Evolutionary conservation across 495 filamentous ascomycete genomes (phyloP), one percentile per base, ranked within the genome.

Genomic region (Darksidea phi): DNA sequence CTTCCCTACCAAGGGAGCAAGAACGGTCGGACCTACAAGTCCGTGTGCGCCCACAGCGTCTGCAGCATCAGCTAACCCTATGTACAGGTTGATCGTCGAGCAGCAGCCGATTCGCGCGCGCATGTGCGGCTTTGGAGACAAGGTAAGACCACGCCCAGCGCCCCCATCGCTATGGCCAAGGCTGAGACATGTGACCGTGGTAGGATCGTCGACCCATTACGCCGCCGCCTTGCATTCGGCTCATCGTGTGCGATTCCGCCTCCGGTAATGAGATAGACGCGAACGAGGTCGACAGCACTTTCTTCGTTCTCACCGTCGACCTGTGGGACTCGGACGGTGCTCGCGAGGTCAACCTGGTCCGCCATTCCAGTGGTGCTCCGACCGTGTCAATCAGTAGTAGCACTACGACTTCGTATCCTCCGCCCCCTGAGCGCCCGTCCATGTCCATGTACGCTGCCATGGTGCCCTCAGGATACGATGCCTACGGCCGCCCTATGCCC

Each of bases 61-160:
- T 34, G n/a, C 3, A 24, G 15, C 15, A 43, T 3, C 5, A 4
- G 41, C 13, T 20, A 13, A 26, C 32, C 17, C 32, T 12, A 75
- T 77, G 26, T 84, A 75, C 79, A 88, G 87, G 48, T 80, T 98
- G 54, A 79, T 86, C 62, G 89, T 97, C 54, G 87, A 89, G 54
- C 94, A 98, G 75, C 94, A 98, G 71, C 94, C 94, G 49, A 80
- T 90, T 63, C 87, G 94, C 54, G 94, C 94, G 63, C 88, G 94
- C 49, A 98, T 98, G 94, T 98, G 94, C 78, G 94, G 94, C 1
- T 98, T 97, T 78, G 94, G 94, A 54, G 94, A 98, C 74, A 98
- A 98, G 82, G 91, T 95, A 72, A 36, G 78, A 70, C 55, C 11
- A 37, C 34, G 15, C 49, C 21, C 28, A 20, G 10, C 28, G 18